Evolutionary conservation across 306 rosid genomes (phyloP).

Genomic region (Cucurbita pepo): DNA sequence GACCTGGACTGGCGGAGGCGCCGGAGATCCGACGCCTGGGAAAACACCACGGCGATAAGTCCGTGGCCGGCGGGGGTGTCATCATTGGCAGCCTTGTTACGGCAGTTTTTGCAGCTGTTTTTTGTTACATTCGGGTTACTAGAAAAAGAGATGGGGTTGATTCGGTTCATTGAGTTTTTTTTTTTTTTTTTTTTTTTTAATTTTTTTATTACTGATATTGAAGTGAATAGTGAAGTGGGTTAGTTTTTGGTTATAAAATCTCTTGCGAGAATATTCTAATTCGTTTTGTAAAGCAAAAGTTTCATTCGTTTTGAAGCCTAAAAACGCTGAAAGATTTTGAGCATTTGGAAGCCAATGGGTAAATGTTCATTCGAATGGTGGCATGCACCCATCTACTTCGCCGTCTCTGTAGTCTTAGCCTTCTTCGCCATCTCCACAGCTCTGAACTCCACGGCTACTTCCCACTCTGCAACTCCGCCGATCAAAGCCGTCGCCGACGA

Average conservation of each 20-base stretch:
- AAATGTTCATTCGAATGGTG: constrained; percentile 27
- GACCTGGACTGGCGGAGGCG: constrained; percentile 27
- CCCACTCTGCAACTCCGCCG: constrained; percentile 18
- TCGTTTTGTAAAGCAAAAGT: background rate
- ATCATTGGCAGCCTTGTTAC: constrained; percentile 80
- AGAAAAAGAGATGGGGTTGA: constrained; percentile 27
- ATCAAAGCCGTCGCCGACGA: constrained; percentile 6
- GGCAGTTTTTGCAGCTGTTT: constrained; percentile 64
- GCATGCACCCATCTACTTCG: constrained; percentile 22
- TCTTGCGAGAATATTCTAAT: background rate
- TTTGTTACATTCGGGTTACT: constrained; percentile 73
- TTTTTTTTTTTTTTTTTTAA: too few species aligned
- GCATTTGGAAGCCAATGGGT: constrained; percentile 27
- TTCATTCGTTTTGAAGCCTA: background rate
- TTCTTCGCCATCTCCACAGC: constrained; percentile 34
- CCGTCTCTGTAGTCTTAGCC: constrained; percentile 27
- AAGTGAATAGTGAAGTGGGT: background rate
- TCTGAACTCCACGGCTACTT: constrained; percentile 10
- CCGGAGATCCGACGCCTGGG: constrained; percentile 46
- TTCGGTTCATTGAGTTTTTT: background rate
- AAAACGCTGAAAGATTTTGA: background rate
- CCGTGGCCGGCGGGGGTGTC: constrained; percentile 83
- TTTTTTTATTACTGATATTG: background rate
- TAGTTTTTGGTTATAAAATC: too few species aligned
- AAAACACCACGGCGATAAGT: constrained; percentile 47